phyloP scores from a whole-genome alignment of 164 flowering plant species.

The Aristolochia contorta region DNA sequence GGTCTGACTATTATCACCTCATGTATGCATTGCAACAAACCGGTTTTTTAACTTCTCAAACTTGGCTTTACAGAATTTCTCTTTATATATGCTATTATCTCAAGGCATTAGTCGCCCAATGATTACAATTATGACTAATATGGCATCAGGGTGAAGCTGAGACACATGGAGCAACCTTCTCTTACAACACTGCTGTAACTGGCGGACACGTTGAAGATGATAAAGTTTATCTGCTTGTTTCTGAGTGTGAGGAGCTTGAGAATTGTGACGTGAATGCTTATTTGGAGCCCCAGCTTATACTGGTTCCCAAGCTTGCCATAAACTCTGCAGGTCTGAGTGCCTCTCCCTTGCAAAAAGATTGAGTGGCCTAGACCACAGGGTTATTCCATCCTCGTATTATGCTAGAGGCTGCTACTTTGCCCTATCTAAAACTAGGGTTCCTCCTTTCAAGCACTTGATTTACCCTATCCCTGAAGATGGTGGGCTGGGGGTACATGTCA shows the following conservation, averaged over 20 bases:
- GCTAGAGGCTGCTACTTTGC: conserved; percentile 93
- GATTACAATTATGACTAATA: conserved; percentile 8
- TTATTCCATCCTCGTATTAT: conserved; percentile 45
- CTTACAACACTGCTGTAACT: conserved; percentile 58
- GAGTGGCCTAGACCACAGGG: conserved; percentile 21
- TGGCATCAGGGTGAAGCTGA: conserved; percentile 89
- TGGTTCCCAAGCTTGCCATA: conserved; percentile 60
- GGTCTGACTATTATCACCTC: too few relatives aligned
- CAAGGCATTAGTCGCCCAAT: background rate
- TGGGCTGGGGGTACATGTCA: conserved; percentile 91
- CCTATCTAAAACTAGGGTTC: conserved; percentile 34
- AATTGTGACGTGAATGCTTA: conserved; percentile 22
- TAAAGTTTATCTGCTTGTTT: conserved; percentile 37
- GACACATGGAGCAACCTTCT: conserved; percentile 47
- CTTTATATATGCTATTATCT: background rate
- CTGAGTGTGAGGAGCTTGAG: conserved; percentile 41
- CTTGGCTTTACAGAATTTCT: background rate
- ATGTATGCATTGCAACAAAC: too few relatives aligned
- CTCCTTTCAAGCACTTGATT: conserved; percentile 71
- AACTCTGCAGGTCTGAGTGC: conserved; percentile 82
- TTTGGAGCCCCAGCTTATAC: conserved; percentile 44
- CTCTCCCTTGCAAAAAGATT: conserved; percentile 59
- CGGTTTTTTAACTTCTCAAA: background rate
- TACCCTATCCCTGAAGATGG: conserved; percentile 96
- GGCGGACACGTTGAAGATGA: conserved; percentile 54